Evolutionary conservation across 345 rosid genomes (phyloP).

Genomic region (Dimocarpus longan): DNA sequence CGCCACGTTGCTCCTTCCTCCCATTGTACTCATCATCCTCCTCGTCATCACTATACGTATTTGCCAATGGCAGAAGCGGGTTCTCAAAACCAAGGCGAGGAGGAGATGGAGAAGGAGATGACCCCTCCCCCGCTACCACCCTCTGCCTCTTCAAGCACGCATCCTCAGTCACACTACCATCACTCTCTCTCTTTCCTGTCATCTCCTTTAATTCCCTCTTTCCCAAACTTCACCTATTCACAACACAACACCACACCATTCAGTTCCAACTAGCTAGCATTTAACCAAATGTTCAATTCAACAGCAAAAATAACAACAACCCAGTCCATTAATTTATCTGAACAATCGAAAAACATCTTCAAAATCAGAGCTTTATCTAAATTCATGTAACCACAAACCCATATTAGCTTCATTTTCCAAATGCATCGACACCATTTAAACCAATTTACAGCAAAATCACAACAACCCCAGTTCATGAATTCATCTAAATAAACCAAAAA

Average conservation of each 20-base stretch:
- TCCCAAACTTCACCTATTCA: constrained; percentile 17
- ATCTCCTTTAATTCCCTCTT: constrained; percentile 23
- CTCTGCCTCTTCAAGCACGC: constrained; percentile 52
- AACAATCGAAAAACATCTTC: no score
- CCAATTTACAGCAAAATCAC: neutral
- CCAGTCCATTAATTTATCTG: no score
- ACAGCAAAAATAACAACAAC: no score
- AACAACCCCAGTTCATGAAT: neutral
- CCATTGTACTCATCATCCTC: constrained; percentile 52
- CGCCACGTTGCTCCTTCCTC: constrained; percentile 22
- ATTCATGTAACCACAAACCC: no score
- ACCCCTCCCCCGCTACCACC: constrained; percentile 32
- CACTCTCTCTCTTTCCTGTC: constrained; percentile 45
- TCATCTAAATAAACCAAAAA: neutral
- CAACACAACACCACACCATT: neutral
- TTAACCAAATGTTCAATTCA: no score
- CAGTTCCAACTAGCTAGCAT: neutral
- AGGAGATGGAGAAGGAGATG: constrained; percentile 37
- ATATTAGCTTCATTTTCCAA: neutral
- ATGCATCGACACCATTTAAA: neutral
- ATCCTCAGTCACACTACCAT: constrained; percentile 41
- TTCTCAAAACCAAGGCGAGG: constrained; percentile 52
- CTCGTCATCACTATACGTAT: constrained; percentile 66
- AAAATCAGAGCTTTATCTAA: no score
- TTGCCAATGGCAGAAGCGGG: constrained; percentile 63